Evolutionary conservation across 179 eudicot species (phyloP).

Genomic region (Silene noctiflora): DNA sequence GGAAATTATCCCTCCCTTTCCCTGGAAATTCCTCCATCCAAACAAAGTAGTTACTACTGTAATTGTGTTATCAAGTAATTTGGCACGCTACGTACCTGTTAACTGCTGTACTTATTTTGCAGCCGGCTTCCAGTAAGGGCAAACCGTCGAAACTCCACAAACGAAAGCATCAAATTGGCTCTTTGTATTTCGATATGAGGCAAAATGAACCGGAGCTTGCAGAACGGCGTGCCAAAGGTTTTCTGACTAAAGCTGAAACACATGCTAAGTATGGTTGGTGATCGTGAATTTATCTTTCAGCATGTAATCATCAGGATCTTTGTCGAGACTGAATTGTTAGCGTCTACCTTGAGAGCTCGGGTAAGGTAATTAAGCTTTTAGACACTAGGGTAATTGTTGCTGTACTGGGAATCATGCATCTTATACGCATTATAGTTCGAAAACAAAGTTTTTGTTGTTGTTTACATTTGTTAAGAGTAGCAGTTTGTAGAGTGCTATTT

Average conservation of each 20-base stretch:
- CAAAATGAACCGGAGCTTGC: slow-evolving; percentile 79
- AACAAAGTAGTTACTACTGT: neutral
- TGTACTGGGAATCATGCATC: neutral
- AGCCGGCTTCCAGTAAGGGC: slow-evolving; percentile 77
- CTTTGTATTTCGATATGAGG: slow-evolving; percentile 74
- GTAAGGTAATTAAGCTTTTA: neutral
- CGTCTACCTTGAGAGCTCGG: neutral
- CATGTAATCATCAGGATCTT: neutral
- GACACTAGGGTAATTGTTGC: neutral
- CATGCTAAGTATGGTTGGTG: slow-evolving; percentile 98
- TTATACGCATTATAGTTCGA: neutral
- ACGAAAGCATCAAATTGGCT: slow-evolving; percentile 90
- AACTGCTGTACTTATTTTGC: neutral
- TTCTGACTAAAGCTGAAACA: slow-evolving; percentile 94
- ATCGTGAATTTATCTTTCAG: slow-evolving; percentile 16
- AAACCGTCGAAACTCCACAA: slow-evolving; percentile 85
- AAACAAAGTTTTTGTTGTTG: neutral
- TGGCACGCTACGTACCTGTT: neutral
- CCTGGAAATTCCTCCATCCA: too few species aligned
- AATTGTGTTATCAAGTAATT: neutral
- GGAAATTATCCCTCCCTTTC: too few species aligned
- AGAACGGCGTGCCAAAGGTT: slow-evolving; percentile 78
- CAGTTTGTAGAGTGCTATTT: too few species aligned
- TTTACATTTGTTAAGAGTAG: too few species aligned
- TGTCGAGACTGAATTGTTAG: neutral